A percentile compares a stretch with the other conserved stretches of the same genome.
These are phyloP conservation scores for Trichosporon sp. DNA, from an alignment of 1,284 basidiomycete species.

Conservation along the genomic window DNA sequence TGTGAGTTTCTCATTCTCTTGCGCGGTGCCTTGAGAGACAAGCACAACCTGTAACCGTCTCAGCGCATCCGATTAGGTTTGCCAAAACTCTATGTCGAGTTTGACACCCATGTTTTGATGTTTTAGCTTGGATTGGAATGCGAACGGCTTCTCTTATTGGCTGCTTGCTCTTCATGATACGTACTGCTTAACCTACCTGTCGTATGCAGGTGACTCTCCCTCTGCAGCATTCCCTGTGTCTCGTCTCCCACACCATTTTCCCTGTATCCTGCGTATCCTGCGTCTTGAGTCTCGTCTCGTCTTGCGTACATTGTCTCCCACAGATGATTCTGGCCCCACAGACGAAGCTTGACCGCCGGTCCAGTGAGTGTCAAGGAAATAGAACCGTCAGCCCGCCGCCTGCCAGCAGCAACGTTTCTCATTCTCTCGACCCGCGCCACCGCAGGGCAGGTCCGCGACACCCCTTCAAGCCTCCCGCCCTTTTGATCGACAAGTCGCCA, in stretches of 20 bases:
- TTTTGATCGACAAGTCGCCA: constrained; percentile 16
- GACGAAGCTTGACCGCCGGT: neutral
- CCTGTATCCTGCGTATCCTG: neutral
- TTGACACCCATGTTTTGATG: constrained; percentile 6
- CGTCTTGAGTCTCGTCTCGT: neutral
- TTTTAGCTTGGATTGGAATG: constrained; percentile 14
- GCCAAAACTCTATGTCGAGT: neutral
- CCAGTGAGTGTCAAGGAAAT: neutral
- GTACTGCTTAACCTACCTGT: constrained; percentile 7
- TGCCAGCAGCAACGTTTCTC: neutral
- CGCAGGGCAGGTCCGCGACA: constrained; percentile 10
- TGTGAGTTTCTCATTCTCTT: constrained; percentile 6
- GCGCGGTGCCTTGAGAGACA: neutral
- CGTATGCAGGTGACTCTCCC: constrained; percentile 3
- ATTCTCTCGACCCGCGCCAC: constrained; percentile 16
- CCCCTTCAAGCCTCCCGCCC: constrained; percentile 20
- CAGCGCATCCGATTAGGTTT: constrained; percentile 15
- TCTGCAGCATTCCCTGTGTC: neutral
- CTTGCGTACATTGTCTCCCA: neutral
- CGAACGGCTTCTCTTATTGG: neutral
- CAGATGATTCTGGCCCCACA: neutral
- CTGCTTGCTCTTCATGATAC: constrained; percentile 2
- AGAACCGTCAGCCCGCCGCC: too few species aligned
- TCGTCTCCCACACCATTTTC: constrained; percentile 5
- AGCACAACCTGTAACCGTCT: constrained; percentile 15